phyloP scores from a whole-genome alignment of 176 grass and related monocot species.

The Triticum turgidum region DNA sequence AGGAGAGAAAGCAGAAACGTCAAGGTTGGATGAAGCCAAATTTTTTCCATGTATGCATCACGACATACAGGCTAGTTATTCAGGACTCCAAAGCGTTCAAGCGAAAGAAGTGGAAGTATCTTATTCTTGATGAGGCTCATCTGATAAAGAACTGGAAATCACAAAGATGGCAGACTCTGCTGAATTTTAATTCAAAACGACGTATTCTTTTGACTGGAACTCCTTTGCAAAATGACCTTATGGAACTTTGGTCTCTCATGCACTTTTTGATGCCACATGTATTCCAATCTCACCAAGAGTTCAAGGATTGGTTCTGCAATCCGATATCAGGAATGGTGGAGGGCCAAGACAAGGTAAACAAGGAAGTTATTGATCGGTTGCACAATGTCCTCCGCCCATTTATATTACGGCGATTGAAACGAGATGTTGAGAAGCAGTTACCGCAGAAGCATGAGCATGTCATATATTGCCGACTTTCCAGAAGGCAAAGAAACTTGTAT shows the following conservation, averaged over 20 bases:
- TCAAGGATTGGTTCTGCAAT: slow-evolving; percentile 99
- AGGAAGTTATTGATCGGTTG: slow-evolving; percentile 91
- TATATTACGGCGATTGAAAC: slow-evolving; percentile 89
- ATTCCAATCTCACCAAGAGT: slow-evolving; percentile 99
- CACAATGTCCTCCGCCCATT: slow-evolving; percentile 99
- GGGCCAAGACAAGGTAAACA: slow-evolving; percentile 97
- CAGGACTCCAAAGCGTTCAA: slow-evolving; percentile 98
- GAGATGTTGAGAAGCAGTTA: slow-evolving; percentile 96
- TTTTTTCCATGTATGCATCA: slow-evolving; percentile 98
- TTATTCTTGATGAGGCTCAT: slow-evolving; percentile 99
- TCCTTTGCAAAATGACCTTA: slow-evolving; percentile 96
- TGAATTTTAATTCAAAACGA: slow-evolving; percentile 97
- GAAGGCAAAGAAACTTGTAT: slow-evolving; percentile 95
- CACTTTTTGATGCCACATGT: slow-evolving; percentile 99
- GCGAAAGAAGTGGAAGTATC: slow-evolving; percentile 99
- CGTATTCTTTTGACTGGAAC: slow-evolving; percentile 96
- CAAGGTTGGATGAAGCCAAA: slow-evolving; percentile 98
- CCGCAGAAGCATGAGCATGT: slow-evolving; percentile 95
- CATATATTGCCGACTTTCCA: slow-evolving; percentile 92
- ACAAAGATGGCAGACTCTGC: slow-evolving; percentile 94
- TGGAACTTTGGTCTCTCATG: slow-evolving; percentile 99
- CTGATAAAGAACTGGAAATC: slow-evolving; percentile 99
- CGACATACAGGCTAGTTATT: slow-evolving; percentile 96
- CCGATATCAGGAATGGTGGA: slow-evolving; percentile 99
- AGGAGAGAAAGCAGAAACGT: slow-evolving; percentile 95